Percentiles rank a stretch among this genome's conserved stretches.
Evolutionary conservation across 345 rosid species (phyloP).

Genomic region (Cochlearia excelsa): DNA sequence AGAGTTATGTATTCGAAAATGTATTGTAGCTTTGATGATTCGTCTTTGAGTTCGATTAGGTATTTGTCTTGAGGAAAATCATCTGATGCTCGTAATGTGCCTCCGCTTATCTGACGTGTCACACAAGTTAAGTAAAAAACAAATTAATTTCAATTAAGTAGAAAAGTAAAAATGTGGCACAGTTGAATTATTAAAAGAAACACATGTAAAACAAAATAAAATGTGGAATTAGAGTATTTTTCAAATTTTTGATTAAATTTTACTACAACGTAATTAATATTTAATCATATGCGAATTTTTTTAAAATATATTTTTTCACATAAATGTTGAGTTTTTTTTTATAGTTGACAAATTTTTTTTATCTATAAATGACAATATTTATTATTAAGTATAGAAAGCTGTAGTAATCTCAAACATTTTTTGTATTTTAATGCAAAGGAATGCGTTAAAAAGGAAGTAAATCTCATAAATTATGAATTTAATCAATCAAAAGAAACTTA

Average conservation of each 20-base stretch:
- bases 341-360: no score
- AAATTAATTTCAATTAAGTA: not conserved
- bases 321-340: no score
- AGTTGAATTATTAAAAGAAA: no score
- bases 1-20: constrained; percentile 72
- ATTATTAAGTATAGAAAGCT: not conserved
- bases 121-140: constrained; percentile 6
- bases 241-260: no score
- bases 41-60: constrained; percentile 58
- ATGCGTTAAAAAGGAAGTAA: constrained; percentile 2
- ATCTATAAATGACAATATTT: no score
- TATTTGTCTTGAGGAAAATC: constrained; percentile 68
- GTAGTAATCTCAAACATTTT: not conserved
- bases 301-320: no score
- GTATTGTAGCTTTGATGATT: constrained; percentile 42
- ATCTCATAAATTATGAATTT: not conserved
- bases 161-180: not conserved
- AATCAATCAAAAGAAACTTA: constrained; percentile 2
- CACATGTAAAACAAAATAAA: no score
- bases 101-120: constrained; percentile 69
- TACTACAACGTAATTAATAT: no score
- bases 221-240: no score
- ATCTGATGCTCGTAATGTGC: constrained; percentile 73
- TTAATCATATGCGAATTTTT: no score
- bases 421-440: constrained; percentile 4